Conservation (phyloP, 495 filamentous ascomycete species). For the Neurospora sp. region DNA sequence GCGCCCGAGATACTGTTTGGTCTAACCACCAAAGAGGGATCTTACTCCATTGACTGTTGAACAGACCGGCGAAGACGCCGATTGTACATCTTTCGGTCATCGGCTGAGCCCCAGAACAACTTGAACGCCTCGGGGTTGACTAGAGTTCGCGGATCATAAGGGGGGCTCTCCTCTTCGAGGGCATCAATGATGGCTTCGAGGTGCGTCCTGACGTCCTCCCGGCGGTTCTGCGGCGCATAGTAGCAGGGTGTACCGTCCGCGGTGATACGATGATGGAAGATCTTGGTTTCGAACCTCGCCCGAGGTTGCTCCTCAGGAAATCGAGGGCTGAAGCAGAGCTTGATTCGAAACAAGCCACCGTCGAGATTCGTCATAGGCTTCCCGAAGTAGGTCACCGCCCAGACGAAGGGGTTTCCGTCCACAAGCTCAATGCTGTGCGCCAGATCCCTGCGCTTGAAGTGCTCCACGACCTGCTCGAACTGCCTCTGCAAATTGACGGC, state of each 20-base stretch:
- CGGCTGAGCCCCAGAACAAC: constrained; percentile 74
- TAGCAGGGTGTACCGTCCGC: constrained; percentile 75
- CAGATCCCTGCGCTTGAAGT: constrained; percentile 56
- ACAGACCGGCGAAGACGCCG: constrained; percentile 60
- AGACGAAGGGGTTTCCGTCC: constrained; percentile 60
- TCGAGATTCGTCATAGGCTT: constrained; percentile 89
- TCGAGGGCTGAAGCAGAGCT: constrained; percentile 70
- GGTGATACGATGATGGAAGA: constrained; percentile 88
- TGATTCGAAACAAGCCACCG: constrained; percentile 79
- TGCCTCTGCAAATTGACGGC: constrained; percentile 75
- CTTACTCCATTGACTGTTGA: constrained; percentile 45
- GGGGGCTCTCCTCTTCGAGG: constrained; percentile 76
- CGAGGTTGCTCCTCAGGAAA: constrained; percentile 91
- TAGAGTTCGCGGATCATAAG: constrained; percentile 82
- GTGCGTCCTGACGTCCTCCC: constrained; percentile 74
- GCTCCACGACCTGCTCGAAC: constrained; percentile 70
- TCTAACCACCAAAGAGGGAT: neutral
- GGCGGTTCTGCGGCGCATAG: constrained; percentile 46
- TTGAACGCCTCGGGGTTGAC: constrained; percentile 82
- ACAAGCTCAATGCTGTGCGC: constrained; percentile 66
- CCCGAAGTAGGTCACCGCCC: constrained; percentile 71
- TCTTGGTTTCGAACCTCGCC: constrained; percentile 63
- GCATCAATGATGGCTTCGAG: constrained; percentile 76
- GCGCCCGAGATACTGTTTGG: neutral
- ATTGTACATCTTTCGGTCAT: constrained; percentile 76